Evolutionary conservation across 208 protist genomes (phyloP), one percentile per base, ranked within the genome.

Genomic region (Crithidia mellificae): DNA sequence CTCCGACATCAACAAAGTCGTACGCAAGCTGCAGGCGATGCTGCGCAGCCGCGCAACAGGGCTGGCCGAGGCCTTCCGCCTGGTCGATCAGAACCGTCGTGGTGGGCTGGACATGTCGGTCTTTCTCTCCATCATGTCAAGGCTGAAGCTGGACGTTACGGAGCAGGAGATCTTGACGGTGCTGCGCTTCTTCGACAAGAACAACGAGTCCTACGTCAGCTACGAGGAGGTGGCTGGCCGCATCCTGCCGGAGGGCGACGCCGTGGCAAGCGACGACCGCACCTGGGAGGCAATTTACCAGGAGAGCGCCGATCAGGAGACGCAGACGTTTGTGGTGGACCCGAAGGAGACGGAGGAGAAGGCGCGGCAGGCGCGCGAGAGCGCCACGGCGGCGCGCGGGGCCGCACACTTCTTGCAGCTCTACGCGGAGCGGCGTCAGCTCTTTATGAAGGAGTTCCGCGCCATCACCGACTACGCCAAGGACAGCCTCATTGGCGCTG

Each of bases 141-240:
- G 61, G 8, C 81, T 96, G 20, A 61, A 86, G n/a, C 69, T 97
- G 8, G 77, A 92, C 52, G 51, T 97, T 17, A 88, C 84, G 14
- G 94, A 97, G 72, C 94, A 98, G 74, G 92, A 98, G 68, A 79
- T 98, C 25, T 59, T 94, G 43, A 96, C 89, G 6, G 72, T 98
- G n/a, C 76, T 98, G 46, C 89, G 94, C 47, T 96, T 85, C 81
- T 96, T 97, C 78, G 91, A 98, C 80, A 86, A 86, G 63, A 87
- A 92, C 57, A 86, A 87, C 56, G 94, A 97, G 68, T 94, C 90
- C 7, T 91, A 91, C 72, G 85, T 96, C 22, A 92, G 86, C 19
- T 97, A 94, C 77, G 89, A 88, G 55, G 91, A 98, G 78, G 85
- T 98, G 54, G 80, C 85, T 20, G 68, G 74, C 2, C 85, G 87